Percentiles rank a stretch among this genome's conserved stretches.
Evolutionary conservation across 2,329 filamentous ascomycete species (phyloP).

Genomic region (Fusarium papillatum): DNA sequence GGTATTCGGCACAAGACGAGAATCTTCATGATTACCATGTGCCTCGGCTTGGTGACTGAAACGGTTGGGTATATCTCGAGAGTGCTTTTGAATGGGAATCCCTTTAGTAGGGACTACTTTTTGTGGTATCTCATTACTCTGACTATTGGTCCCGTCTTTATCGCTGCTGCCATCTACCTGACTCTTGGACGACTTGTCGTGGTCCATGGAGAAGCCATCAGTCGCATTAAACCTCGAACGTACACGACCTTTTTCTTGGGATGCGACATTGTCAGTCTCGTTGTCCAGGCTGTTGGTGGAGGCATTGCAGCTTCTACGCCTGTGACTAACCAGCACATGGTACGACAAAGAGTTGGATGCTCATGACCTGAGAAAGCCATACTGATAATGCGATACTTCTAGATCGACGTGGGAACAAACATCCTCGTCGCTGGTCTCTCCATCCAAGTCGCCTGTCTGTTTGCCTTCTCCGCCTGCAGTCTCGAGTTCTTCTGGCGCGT

Average conservation of each 20-base stretch:
- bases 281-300: conserved; percentile 33
- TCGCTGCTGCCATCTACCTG: conserved; percentile 42
- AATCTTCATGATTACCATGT: conserved; percentile 38
- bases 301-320: conserved; percentile 34
- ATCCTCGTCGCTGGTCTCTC: conserved; percentile 36
- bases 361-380: neutral
- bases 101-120: conserved; percentile 31
- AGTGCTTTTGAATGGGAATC: conserved; percentile 32
- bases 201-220: conserved; percentile 27
- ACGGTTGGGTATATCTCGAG: conserved; percentile 36
- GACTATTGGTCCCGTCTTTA: conserved; percentile 43
- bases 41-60: conserved; percentile 38
- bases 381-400: neutral
- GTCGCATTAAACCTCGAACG: conserved; percentile 25
- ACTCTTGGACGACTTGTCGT: conserved; percentile 41
- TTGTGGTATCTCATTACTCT: conserved; percentile 35
- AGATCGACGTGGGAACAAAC: conserved; percentile 32
- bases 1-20: conserved; percentile 37
- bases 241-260: conserved; percentile 32
- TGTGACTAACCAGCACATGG: conserved; percentile 23
- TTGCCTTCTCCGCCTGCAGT: conserved; percentile 31
- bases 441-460: conserved; percentile 29
- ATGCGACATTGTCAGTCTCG: conserved; percentile 31
- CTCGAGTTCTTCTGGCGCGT: conserved; percentile 33
- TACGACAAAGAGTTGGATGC: neutral